A percentile compares a stretch with the other conserved stretches of the same genome.
Evolutionary conservation across 2,329 filamentous ascomycete genomes (phyloP).

Genomic region (Cladobotryum protrusum): DNA sequence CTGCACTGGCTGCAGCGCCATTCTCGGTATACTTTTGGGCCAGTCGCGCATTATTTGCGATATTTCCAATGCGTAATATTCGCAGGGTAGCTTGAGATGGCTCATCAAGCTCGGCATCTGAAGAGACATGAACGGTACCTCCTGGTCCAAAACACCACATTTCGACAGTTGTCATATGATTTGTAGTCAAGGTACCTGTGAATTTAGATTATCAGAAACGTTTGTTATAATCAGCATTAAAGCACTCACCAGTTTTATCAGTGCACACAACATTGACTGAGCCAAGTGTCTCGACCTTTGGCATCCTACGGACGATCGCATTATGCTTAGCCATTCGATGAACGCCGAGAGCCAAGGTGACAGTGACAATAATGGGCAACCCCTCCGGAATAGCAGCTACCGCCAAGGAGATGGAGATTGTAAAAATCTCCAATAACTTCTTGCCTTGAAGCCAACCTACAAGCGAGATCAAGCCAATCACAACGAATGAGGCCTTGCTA

Average conservation of each 20-base stretch:
- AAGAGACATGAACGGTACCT: slow-evolving; percentile 45
- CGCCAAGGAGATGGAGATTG: slow-evolving; percentile 91
- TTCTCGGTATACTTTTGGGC: slow-evolving; percentile 65
- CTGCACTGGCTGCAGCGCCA: slow-evolving; percentile 61
- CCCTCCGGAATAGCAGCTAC: slow-evolving; percentile 96
- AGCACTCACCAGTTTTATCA: slow-evolving; percentile 74
- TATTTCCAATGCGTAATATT: slow-evolving; percentile 86
- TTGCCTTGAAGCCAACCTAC: slow-evolving; percentile 89
- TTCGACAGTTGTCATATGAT: slow-evolving; percentile 96
- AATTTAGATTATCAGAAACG: not conserved
- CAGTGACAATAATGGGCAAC: slow-evolving; percentile 94
- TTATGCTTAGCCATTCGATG: slow-evolving; percentile 93
- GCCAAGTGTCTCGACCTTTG: slow-evolving; percentile 93
- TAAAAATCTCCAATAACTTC: slow-evolving; percentile 87
- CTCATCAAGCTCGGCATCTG: slow-evolving; percentile 49
- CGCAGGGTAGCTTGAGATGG: slow-evolving; percentile 70
- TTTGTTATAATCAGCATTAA: not conserved
- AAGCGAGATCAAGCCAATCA: slow-evolving; percentile 88
- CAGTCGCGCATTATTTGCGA: slow-evolving; percentile 89
- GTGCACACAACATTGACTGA: slow-evolving; percentile 99
- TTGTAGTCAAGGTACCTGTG: slow-evolving; percentile 81
- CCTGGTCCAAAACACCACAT: slow-evolving; percentile 86
- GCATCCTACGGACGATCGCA: slow-evolving; percentile 90
- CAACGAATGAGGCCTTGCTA: slow-evolving; percentile 91
- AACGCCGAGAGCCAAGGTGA: slow-evolving; percentile 89